Evolutionary conservation across 768 basidiomycete species (phyloP).

Genomic region (Holtermanniella nyarrowii): DNA sequence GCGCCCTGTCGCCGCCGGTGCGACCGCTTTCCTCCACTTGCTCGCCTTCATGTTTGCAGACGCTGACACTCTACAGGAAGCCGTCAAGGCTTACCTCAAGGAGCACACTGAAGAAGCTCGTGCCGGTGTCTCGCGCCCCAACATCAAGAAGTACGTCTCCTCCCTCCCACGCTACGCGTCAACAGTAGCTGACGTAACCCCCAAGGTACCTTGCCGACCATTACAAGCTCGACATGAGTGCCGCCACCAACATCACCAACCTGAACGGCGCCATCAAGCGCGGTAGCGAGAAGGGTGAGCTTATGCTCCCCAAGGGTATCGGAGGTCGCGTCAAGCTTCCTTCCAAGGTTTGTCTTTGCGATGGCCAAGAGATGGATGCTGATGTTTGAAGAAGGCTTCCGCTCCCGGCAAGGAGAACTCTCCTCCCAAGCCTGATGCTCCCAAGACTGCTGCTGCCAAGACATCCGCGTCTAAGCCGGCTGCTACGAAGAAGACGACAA

Average conservation of each 20-base stretch:
- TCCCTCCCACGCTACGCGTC: background rate
- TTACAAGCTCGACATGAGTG: slow-evolving; percentile 70
- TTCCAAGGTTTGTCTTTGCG: slow-evolving; percentile 29
- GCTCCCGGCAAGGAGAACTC: slow-evolving; percentile 39
- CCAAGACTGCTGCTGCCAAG: slow-evolving; percentile 38
- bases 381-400: slow-evolving; percentile 1
- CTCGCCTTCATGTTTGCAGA: no score
- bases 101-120: slow-evolving; percentile 59
- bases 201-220: slow-evolving; percentile 68
- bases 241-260: slow-evolving; percentile 62
- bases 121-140: slow-evolving; percentile 61
- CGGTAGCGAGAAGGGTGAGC: slow-evolving; percentile 74
- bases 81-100: slow-evolving; percentile 55
- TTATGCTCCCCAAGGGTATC: slow-evolving; percentile 78
- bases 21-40: no score
- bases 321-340: slow-evolving; percentile 38
- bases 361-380: background rate
- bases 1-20: no score
- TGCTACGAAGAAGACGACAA: slow-evolving; percentile 22
- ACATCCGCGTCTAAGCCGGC: slow-evolving; percentile 33
- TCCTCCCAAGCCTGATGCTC: slow-evolving; percentile 41
- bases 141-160: slow-evolving; percentile 60
- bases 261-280: slow-evolving; percentile 67
- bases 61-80: slow-evolving; percentile 49
- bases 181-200: no score